Evolutionary conservation across 2,329 filamentous ascomycete species (phyloP).

Genomic region (Sarocladium kiliense): DNA sequence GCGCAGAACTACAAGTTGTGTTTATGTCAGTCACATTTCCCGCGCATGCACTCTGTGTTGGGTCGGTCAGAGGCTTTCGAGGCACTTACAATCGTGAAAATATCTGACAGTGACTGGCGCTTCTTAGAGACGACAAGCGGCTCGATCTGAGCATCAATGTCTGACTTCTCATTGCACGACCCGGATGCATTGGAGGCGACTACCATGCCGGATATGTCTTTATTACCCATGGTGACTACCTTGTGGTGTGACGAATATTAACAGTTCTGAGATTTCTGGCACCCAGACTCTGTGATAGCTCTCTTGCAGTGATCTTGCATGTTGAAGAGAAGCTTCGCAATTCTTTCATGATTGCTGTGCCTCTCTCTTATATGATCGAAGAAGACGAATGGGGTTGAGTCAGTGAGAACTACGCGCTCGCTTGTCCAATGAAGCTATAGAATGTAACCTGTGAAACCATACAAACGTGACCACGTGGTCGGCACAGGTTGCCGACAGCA

Average conservation of each 20-base stretch:
- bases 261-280: not conserved
- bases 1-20: slow-evolving; percentile 23
- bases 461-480: not conserved
- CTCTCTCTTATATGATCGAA: too few relatives aligned
- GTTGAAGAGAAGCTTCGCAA: too few relatives aligned
- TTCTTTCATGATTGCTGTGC: too few relatives aligned
- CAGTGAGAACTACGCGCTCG: too few relatives aligned
- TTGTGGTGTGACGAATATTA: not conserved
- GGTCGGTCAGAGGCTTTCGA: not conserved
- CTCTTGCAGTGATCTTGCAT: too few relatives aligned
- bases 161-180: not conserved
- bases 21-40: too few relatives aligned
- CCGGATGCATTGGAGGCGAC: not conserved
- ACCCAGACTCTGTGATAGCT: too few relatives aligned
- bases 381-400: too few relatives aligned
- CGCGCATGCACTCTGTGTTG: not conserved
- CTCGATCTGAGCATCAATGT: not conserved
- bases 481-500: not conserved
- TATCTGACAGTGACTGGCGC: not conserved
- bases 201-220: not conserved
- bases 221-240: not conserved
- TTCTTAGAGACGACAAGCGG: not conserved
- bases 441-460: not conserved
- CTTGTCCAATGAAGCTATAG: too few relatives aligned
- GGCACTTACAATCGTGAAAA: slow-evolving; percentile 4